A percentile compares a stretch with the other conserved stretches of the same genome.
Conservation (phyloP, 2,329 filamentous ascomycete species). For the Triangularia verruculosa region DNA sequence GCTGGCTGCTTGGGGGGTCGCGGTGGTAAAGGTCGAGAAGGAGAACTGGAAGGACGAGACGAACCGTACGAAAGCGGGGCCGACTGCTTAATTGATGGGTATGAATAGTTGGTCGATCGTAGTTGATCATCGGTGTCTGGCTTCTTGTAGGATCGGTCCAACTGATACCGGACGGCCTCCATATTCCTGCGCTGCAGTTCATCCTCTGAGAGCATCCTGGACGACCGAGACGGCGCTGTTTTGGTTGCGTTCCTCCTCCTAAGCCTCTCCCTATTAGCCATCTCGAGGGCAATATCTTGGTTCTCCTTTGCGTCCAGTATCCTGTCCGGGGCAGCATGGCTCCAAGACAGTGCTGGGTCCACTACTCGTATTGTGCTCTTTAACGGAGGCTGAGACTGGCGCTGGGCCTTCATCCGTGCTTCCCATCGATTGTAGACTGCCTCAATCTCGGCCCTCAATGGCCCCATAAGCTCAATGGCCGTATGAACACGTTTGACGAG, state of each 20-base stretch:
- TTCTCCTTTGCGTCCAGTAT: slow-evolving; percentile 69
- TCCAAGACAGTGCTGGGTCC: slow-evolving; percentile 58
- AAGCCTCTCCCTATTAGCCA: slow-evolving; percentile 70
- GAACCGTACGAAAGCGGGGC: slow-evolving; percentile 45
- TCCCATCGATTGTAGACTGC: slow-evolving; percentile 67
- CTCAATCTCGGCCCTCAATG: slow-evolving; percentile 74
- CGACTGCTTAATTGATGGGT: slow-evolving; percentile 55
- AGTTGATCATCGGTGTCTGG: slow-evolving; percentile 25
- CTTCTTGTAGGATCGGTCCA: slow-evolving; percentile 39
- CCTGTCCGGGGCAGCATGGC: slow-evolving; percentile 41
- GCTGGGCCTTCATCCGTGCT: slow-evolving; percentile 46
- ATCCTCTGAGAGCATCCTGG: slow-evolving; percentile 37
- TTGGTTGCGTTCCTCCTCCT: not conserved
- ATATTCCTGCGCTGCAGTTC: slow-evolving; percentile 48
- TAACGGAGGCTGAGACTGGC: slow-evolving; percentile 23
- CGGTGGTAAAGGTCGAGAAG: slow-evolving; percentile 25
- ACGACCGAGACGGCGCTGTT: not conserved
- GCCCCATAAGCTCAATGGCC: slow-evolving; percentile 70
- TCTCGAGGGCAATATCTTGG: slow-evolving; percentile 70
- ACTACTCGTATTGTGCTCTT: slow-evolving; percentile 51
- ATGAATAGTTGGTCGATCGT: slow-evolving; percentile 43
- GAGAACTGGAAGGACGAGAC: slow-evolving; percentile 25
- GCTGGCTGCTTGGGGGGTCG: slow-evolving; percentile 37
- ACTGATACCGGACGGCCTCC: slow-evolving; percentile 48
- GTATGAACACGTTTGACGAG: slow-evolving; percentile 49